phyloP scores from a whole-genome alignment of 2,329 filamentous ascomycete genomes.

The Botryotinia convoluta region DNA sequence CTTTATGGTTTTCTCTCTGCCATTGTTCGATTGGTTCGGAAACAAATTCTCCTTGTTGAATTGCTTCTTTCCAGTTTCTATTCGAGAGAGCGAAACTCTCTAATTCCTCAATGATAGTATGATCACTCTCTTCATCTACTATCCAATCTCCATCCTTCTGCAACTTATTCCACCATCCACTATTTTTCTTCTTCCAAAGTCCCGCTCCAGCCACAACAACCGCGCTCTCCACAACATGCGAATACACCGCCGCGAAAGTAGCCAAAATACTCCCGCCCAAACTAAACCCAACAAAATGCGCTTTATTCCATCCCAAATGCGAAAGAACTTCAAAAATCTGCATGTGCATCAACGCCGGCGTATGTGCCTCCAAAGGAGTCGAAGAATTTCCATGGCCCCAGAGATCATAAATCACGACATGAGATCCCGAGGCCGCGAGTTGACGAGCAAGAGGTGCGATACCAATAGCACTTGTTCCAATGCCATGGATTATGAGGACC shows the following conservation, averaged over 20 bases:
- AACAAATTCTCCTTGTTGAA: constrained; percentile 45
- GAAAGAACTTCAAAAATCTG: constrained; percentile 38
- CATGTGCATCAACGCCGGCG: constrained; percentile 43
- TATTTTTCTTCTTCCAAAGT: constrained; percentile 35
- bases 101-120: constrained; percentile 37
- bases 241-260: constrained; percentile 40
- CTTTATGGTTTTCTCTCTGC: constrained; percentile 47
- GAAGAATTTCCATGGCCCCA: constrained; percentile 55
- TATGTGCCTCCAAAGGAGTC: constrained; percentile 46
- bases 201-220: constrained; percentile 50
- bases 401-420: constrained; percentile 47
- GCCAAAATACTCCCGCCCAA: constrained; percentile 24
- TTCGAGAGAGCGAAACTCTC: constrained; percentile 38
- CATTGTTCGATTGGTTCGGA: constrained; percentile 48
- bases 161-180: constrained; percentile 25
- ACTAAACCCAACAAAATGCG: neutral
- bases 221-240: constrained; percentile 39
- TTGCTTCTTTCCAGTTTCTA: constrained; percentile 46
- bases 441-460: constrained; percentile 43
- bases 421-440: constrained; percentile 40
- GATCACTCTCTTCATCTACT: constrained; percentile 23
- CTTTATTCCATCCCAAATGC: neutral
- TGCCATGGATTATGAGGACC: constrained; percentile 50
- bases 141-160: constrained; percentile 12
- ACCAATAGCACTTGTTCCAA: constrained; percentile 49